Conservation (phyloP, 139 green algal genomes). For the Eudorina sp. region DNA sequence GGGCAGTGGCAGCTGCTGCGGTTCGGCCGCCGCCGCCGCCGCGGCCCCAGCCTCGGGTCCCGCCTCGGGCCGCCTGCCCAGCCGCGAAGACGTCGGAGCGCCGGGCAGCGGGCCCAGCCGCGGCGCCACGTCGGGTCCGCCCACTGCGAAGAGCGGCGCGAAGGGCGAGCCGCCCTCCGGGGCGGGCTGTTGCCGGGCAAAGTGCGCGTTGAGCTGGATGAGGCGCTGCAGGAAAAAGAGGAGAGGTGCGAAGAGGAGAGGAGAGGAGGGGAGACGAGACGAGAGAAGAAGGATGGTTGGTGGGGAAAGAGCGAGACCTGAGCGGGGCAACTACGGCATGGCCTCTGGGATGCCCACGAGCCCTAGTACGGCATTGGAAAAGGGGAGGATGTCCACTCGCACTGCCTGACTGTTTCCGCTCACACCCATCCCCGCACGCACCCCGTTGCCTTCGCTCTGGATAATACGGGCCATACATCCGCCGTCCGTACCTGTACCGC, state of each 20-base stretch:
- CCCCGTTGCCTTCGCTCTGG: no score
- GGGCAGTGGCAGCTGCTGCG: not conserved
- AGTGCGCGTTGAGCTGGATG: conserved; percentile 43
- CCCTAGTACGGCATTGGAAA: no score
- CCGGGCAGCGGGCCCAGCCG: conserved; percentile 1
- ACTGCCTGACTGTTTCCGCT: no score
- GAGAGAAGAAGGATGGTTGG: no score
- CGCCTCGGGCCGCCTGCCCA: not conserved
- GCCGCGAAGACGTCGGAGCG: no score
- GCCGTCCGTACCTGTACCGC: conserved; percentile 34
- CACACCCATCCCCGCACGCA: no score
- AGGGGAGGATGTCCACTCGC: no score
- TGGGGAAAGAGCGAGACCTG: no score
- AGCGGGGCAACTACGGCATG: no score
- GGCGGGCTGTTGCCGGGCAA: not conserved
- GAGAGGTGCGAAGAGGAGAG: not conserved
- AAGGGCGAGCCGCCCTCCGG: conserved; percentile 36
- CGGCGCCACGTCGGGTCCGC: not conserved
- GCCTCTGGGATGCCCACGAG: no score
- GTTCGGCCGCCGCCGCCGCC: not conserved
- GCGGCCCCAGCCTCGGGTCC: not conserved
- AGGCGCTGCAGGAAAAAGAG: conserved; percentile 43
- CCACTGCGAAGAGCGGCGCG: conserved; percentile 27
- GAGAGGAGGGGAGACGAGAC: no score
- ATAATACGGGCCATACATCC: no score